Evolutionary conservation across 2,329 filamentous ascomycete species (phyloP), one percentile per base, ranked within the genome.

Genomic region (Mycocentrospora acerina): DNA sequence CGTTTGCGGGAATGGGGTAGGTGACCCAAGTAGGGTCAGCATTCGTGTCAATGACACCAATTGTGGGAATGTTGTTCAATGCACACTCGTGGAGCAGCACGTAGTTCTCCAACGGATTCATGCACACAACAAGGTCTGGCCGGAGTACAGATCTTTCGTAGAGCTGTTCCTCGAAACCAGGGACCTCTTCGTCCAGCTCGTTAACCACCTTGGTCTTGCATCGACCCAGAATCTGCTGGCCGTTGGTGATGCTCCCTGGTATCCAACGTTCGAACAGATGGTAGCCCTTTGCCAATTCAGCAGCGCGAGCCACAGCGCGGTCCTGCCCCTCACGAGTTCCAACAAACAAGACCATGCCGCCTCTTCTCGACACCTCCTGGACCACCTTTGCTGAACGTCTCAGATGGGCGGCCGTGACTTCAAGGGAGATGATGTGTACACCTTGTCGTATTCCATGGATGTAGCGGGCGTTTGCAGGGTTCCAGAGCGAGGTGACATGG

Each of bases 1-100:
- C 93, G 67, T 98, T 98, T 34, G 89, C 89, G 2, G 93, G 93
- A 54, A 98, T 96, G 11, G 88, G 87, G 64, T 98, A 98, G 4
- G 93, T 97, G 34, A 97, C 90, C 81, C 88, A 91, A 0, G 88
- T 88, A 1, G 93, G 88, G 68, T 97, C 87, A 2, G 83, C 85
- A 67, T 98, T 87, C 1, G 93, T 97, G 68, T 98, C 93, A 53
- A 97, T 86, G 41, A 98, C 78, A 31, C 91, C 93, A 59, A 98
- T 93, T 0, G 93, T 97, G 1, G 93, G 93, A 40, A 98, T 87
- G 60, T 85, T 88, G 64, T 88, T 85, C 41, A 90, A 66, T 0
- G 86, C 88, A 66, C 93, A 97, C 74, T 98, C 93, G 68, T 93
- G 89, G 60, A 98, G 74, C 65, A 96, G 66, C 6, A 90, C 82